Base-by-base conservation (phyloP, 2,329 filamentous ascomycete species). In the Ceratocystiopsis brevicomis region DNA sequence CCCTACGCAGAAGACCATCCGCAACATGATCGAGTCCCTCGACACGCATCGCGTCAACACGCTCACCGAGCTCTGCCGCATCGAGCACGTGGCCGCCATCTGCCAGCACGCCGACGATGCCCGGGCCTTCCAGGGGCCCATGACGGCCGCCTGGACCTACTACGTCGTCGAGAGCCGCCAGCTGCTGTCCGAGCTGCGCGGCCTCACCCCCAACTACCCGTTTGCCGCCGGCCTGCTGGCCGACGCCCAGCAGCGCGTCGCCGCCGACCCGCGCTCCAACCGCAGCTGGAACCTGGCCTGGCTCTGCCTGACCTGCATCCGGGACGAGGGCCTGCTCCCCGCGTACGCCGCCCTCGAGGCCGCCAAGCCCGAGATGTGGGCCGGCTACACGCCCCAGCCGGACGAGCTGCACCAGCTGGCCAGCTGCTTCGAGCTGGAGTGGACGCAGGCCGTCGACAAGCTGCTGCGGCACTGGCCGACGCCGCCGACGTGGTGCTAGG, bases 251-350 rank as follows among this genome's bases (percentile, higher is more conserved):
- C 59, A 62, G 44, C 64, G 76, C 18, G 79, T 85, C 3, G 65
- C 69, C 44, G 63, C 61, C 25, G 80, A 84, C 48, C 76, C 77
- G 0, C 61, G 67, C 16, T 79, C 75, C 49, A 76, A 75, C 51
- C 68, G 75, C 19, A 83, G 78, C 54, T 85, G 81, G 79, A 86
- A 85, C 54, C 65, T 80, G 51, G 80, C 77, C 37, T 85, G 80
- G 79, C 61, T 85, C 39, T 74, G 80, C 32, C 60, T 85, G 11
- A 61, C 61, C 37, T 82, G 81, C 57, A 75, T 83, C 41, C 64
- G 67, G 18, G 69, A 73, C 44, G 74, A 78, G 68, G 35, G 15
- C 44, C 62, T 84, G 39, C 67, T 85, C 17, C 56, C 68, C 0
- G 63, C 66, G 35, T 79, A 78, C 52, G 76, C 80, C 0, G 63